Base-by-base conservation (phyloP, 2,329 filamentous ascomycete genomes). In the Fusarium nodosum region DNA sequence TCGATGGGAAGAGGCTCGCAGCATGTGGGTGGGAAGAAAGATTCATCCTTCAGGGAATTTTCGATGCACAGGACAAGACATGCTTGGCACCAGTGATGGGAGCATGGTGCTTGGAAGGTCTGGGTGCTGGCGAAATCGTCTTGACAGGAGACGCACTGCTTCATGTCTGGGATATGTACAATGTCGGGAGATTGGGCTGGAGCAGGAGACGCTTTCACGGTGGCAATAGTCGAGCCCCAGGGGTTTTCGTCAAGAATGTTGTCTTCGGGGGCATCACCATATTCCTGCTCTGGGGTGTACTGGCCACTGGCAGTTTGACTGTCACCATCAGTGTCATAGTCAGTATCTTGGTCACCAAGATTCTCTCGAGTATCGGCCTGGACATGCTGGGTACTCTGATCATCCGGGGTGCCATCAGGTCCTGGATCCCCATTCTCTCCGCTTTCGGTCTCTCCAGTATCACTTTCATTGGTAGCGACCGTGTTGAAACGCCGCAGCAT, bases 21-120 rank as follows among this genome's bases (percentile, higher is more conserved):
- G 73, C 87, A 90, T 7, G 80, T 76, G 0, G 86, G 85, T 0
- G 87, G 87, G 53, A 87, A 90, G 0, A 86, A 67, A 0, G 79
- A 77, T 48, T 88, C 83, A 60, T 87, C 82, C 0, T 56, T 74
- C 20, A 86, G 77, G 0, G 84, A 79, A 0, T 72, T 53, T 1
- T 67, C 16, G 66, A 88, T 83, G 0, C 86, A 78, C 0, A 61
- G 51, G 0, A 68, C 66, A 0, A 89, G 67, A 67, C 87, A 90
- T 2, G 58, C 65, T 0, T 71, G 74, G 68, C 87, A 90, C 72
- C 87, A 89, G 3, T 79, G 72, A 63, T 89, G 84, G 0, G 72
- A 4, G 75, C 86, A 79, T 47, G 81, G 74, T 3, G 28, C 4
- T 9, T 26, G 5, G 2, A 34, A 22, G 7, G 11, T 5, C 4